Percentiles rank a stretch among this genome's conserved stretches.
phyloP scores from a whole-genome alignment of 225 moss, liverwort and hornwort species.

The Physcomitrium patens region DNA sequence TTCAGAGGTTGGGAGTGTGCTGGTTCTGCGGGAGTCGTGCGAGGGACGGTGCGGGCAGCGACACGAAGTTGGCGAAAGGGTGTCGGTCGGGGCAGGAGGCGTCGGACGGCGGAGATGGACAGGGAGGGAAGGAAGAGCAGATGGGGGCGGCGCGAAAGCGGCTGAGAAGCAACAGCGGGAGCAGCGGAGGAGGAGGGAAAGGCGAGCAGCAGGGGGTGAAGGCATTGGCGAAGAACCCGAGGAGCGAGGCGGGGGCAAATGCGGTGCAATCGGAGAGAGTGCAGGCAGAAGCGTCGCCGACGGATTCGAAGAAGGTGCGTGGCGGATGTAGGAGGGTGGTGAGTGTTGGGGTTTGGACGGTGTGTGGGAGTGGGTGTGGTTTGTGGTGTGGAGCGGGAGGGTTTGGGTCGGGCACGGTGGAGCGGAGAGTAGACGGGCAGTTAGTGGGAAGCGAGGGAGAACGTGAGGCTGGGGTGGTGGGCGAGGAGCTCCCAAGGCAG shows the following conservation, averaged over 20 bases:
- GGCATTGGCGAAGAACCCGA: constrained; percentile 50
- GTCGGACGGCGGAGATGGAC: constrained; percentile 51
- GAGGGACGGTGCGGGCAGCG: constrained; percentile 45
- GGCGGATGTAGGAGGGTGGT: constrained; percentile 11
- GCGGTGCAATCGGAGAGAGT: constrained; percentile 38
- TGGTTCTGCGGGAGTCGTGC: constrained; percentile 66
- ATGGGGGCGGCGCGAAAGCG: constrained; percentile 73
- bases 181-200: constrained; percentile 62
- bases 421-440: too few relatives aligned
- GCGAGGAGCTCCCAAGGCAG: too few relatives aligned
- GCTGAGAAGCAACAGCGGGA: constrained; percentile 74
- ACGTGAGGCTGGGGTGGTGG: too few relatives aligned
- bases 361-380: constrained; percentile 6
- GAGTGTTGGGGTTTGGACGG: constrained; percentile 7
- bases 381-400: neutral
- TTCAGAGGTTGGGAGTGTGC: constrained; percentile 68
- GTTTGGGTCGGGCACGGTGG: too few relatives aligned
- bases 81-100: constrained; percentile 57
- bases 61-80: constrained; percentile 55
- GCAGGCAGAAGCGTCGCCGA: constrained; percentile 40
- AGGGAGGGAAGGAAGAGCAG: constrained; percentile 70
- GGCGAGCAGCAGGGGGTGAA: constrained; percentile 61
- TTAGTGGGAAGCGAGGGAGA: too few relatives aligned
- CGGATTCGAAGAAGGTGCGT: constrained; percentile 58
- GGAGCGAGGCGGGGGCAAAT: constrained; percentile 60